Base-by-base conservation (phyloP, 2,329 filamentous ascomycete genomes). In the Talaromyces sp. region DNA sequence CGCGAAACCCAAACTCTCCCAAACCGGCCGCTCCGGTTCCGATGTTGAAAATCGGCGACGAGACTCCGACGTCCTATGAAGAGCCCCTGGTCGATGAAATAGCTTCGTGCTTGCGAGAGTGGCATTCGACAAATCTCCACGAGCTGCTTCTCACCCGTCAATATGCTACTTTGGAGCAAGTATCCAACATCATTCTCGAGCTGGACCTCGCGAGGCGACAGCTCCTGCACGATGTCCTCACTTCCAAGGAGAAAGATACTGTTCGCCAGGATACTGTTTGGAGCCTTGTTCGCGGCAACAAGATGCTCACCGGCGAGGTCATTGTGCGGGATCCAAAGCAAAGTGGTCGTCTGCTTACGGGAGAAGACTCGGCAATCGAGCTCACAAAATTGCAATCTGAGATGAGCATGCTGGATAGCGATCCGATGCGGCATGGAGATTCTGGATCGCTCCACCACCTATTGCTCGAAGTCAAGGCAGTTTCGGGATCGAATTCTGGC, bases 11-110 rank as follows among this genome's bases (percentile, higher is more conserved):
- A 1, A 81, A 85, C 70, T 84, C 68, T 24, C 70, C 73, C 10
- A 91, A 91, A 68, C 95, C 93, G 31, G 86, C 91, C 11, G 96
- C 96, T 11, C 95, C 95, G 0, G 93, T 99, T 9, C 95, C 95
- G 4, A 95, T 98, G 89, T 83, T 99, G 58, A 96, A 97, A 75
- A 93, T 99, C 72, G 95, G 95, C 61, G 95, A 99, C 71, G 95
- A 99, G 78, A 96, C 92, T 1, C 91, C 93, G 1, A 96, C 91
- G 0, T 97, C 92, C 6, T 82, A 85, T 17, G 87, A 90, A 9
- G 96, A 99, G 73, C 95, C 95, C 2, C 77, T 99, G 63, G 93
- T 99, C 26, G 95, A 99, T 75, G 95, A 99, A 75, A 98, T 99
- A 68, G 93, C 95, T 14, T 97, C 93, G 3, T 99, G 95, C 73